phyloP scores from a whole-genome alignment of 495 filamentous ascomycete species.

The Daldinia loculata region DNA sequence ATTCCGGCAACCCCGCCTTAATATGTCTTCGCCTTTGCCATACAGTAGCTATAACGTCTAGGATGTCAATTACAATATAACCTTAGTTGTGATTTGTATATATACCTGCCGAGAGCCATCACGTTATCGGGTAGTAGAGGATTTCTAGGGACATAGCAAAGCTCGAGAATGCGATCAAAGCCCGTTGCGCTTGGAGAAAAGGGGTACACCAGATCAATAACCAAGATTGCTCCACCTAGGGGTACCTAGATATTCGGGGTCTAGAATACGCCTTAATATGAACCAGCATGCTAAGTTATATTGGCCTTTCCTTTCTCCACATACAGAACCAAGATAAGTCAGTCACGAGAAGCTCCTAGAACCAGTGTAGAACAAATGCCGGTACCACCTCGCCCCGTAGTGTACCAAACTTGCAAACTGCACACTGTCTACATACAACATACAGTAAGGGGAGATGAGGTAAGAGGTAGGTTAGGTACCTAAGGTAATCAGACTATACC shows the following conservation, averaged over 20 bases:
- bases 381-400: constrained; percentile 2
- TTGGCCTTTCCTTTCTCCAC: not conserved
- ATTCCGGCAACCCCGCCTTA: not conserved
- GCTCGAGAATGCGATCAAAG: not conserved
- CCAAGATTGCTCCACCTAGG: not conserved
- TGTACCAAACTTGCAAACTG: not conserved
- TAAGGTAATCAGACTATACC: not conserved
- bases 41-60: not conserved
- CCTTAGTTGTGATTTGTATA: not conserved
- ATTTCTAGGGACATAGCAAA: not conserved
- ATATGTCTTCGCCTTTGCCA: not conserved
- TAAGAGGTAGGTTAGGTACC: not conserved
- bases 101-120: not conserved
- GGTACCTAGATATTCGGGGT: not conserved
- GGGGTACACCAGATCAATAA: not conserved
- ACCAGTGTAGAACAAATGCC: not conserved
- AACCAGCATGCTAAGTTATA: not conserved
- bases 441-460: not conserved
- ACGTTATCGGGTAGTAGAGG: not conserved
- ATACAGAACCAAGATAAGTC: not conserved
- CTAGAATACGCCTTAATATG: not conserved
- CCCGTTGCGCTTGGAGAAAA: not conserved
- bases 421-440: no score
- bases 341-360: not conserved
- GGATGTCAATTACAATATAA: not conserved